These are phyloP conservation scores for Colletotrichum cereale DNA, from an alignment of 2,329 filamentous ascomycete genomes.

Conservation along the genomic window DNA sequence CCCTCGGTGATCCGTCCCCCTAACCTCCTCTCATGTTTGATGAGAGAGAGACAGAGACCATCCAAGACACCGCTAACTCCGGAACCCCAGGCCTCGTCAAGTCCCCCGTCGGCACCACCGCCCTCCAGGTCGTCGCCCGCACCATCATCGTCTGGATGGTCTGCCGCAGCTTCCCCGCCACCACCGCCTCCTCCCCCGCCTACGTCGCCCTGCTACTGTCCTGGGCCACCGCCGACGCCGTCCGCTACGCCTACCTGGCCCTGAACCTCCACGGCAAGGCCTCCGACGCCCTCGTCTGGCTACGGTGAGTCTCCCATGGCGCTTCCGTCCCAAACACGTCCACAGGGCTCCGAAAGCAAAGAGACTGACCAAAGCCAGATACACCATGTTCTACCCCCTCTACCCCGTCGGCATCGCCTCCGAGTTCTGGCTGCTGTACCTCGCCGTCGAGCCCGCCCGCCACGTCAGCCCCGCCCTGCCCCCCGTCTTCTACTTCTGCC, in stretches of 20 bases:
- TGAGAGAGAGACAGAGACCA: neutral
- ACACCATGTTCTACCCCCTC: slow-evolving; percentile 92
- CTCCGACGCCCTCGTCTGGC: slow-evolving; percentile 79
- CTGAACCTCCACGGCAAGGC: slow-evolving; percentile 74
- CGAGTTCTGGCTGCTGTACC: slow-evolving; percentile 85
- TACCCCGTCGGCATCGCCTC: slow-evolving; percentile 93
- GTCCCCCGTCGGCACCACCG: slow-evolving; percentile 85
- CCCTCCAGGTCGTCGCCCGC: slow-evolving; percentile 89
- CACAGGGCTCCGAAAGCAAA: too few relatives aligned
- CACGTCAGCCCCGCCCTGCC: slow-evolving; percentile 62
- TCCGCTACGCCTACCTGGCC: slow-evolving; percentile 92
- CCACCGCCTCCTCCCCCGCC: slow-evolving; percentile 63
- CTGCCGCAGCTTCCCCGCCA: slow-evolving; percentile 77
- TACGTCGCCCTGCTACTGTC: slow-evolving; percentile 86
- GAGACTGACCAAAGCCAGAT: slow-evolving; percentile 49
- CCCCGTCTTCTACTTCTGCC: slow-evolving; percentile 71
- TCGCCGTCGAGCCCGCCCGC: slow-evolving; percentile 71
- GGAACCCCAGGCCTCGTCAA: slow-evolving; percentile 78
- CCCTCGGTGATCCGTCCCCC: slow-evolving; percentile 70
- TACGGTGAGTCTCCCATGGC: slow-evolving; percentile 60
- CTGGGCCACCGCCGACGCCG: slow-evolving; percentile 91
- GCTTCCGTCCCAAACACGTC: too few relatives aligned
- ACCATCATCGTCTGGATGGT: slow-evolving; percentile 92
- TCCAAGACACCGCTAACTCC: neutral
- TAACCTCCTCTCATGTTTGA: neutral